Evolutionary conservation across 2,329 filamentous ascomycete genomes (phyloP).

Genomic region (Lanzia echinophila): DNA sequence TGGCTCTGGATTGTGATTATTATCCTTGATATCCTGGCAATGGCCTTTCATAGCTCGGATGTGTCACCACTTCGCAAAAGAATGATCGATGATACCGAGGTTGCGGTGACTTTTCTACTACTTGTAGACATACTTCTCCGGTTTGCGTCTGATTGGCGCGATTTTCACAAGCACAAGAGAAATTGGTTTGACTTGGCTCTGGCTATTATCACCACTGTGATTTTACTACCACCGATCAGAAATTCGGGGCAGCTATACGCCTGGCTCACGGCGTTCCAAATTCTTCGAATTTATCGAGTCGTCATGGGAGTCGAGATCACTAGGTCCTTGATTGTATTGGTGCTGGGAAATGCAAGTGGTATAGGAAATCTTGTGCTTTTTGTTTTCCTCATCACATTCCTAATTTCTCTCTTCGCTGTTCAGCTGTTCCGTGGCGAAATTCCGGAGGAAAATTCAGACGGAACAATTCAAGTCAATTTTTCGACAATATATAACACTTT

Average conservation of each 20-base stretch:
- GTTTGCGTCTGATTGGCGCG: conserved; percentile 70
- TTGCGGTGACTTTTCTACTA: conserved; percentile 69
- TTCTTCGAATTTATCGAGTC: conserved; percentile 83
- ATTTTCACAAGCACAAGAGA: conserved; percentile 64
- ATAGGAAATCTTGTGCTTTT: conserved; percentile 92
- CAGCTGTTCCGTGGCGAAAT: conserved; percentile 90
- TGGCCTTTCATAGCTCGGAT: conserved; percentile 66
- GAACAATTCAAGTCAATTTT: conserved; percentile 68
- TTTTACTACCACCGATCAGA: conserved; percentile 76
- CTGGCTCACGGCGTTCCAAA: conserved; percentile 90
- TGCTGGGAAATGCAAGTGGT: conserved; percentile 87
- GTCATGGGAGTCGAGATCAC: conserved; percentile 87
- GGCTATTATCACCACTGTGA: conserved; percentile 74
- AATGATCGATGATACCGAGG: conserved; percentile 68
- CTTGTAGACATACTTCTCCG: conserved; percentile 77
- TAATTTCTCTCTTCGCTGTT: conserved; percentile 86
- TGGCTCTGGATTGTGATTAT: conserved; percentile 79
- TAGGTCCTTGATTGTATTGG: conserved; percentile 75
- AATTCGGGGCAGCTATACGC: conserved; percentile 66
- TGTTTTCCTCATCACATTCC: conserved; percentile 90
- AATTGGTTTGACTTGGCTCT: conserved; percentile 79
- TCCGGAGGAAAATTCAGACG: conserved; percentile 55
- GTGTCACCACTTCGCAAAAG: conserved; percentile 57
- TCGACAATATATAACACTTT: conserved; percentile 92
- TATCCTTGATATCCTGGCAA: conserved; percentile 68